A percentile compares a stretch with the other conserved stretches of the same genome.
Conservation (phyloP, 108 stramenopile genomes). For the Nitzschia palea region DNA sequence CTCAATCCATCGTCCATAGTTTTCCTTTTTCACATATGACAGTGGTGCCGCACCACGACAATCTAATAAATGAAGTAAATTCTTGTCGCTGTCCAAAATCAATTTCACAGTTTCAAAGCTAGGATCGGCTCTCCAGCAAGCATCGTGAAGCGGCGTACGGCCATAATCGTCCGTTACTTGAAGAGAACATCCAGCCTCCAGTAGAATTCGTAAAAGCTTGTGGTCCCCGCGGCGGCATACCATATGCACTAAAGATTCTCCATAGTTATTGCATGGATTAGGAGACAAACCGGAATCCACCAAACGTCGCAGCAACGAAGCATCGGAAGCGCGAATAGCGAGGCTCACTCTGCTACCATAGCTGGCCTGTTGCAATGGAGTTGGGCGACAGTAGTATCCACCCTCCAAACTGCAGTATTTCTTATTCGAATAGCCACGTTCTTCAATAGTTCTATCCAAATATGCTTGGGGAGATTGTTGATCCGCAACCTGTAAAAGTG, state of each 20-base stretch:
- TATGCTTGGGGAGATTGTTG: slow-evolving; percentile 58
- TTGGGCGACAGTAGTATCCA: slow-evolving; percentile 75
- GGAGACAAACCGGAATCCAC: slow-evolving; percentile 60
- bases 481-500: neutral
- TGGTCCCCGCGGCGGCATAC: slow-evolving; percentile 65
- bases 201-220: slow-evolving; percentile 43
- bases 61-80: slow-evolving; percentile 54
- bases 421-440: slow-evolving; percentile 71
- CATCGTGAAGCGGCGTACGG: slow-evolving; percentile 83
- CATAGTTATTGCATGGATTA: slow-evolving; percentile 84
- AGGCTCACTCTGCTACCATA: slow-evolving; percentile 65
- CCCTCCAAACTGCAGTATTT: slow-evolving; percentile 50
- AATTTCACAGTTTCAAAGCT: slow-evolving; percentile 53
- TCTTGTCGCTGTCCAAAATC: slow-evolving; percentile 42
- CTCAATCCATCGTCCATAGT: slow-evolving; percentile 57
- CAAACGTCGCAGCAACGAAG: slow-evolving; percentile 40
- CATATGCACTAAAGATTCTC: slow-evolving; percentile 80
- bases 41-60: slow-evolving; percentile 69
- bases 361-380: slow-evolving; percentile 61
- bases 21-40: slow-evolving; percentile 58
- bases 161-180: slow-evolving; percentile 80
- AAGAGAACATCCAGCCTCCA: slow-evolving; percentile 43
- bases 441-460: slow-evolving; percentile 44
- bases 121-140: slow-evolving; percentile 68
- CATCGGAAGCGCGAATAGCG: slow-evolving; percentile 65